Percentiles rank a stretch among this genome's conserved stretches.
Conservation (phyloP, 768 basidiomycete species). For the Boletus tylopilopsis region DNA sequence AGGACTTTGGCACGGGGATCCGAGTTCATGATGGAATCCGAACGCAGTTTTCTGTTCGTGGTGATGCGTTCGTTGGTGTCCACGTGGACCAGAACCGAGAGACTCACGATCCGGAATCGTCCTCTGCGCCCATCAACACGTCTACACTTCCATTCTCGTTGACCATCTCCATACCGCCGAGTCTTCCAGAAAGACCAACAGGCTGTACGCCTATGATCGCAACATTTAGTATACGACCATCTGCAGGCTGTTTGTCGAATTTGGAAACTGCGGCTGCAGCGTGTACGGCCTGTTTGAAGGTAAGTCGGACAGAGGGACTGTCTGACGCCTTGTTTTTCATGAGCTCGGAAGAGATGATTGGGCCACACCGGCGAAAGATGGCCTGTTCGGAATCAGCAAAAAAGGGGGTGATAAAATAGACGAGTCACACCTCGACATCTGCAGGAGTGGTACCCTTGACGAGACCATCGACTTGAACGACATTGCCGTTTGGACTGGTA, state of each 20-base stretch:
- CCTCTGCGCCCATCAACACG: slow-evolving; percentile 52
- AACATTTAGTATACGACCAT: slow-evolving; percentile 71
- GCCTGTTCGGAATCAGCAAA: slow-evolving; percentile 35
- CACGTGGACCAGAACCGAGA: too few species aligned
- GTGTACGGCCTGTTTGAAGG: slow-evolving; percentile 60
- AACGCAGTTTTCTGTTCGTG: slow-evolving; percentile 74
- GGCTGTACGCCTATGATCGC: slow-evolving; percentile 55
- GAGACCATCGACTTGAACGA: slow-evolving; percentile 72
- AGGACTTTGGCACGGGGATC: slow-evolving; percentile 67
- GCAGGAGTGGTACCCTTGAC: slow-evolving; percentile 75
- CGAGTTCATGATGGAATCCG: slow-evolving; percentile 61
- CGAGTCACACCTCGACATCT: slow-evolving; percentile 53
- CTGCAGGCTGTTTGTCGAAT: slow-evolving; percentile 79
- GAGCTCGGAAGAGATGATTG: slow-evolving; percentile 45
- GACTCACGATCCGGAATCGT: slow-evolving; percentile 51
- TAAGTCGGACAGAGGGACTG: slow-evolving; percentile 62
- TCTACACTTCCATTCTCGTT: slow-evolving; percentile 37
- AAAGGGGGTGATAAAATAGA: background rate
- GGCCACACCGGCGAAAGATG: slow-evolving; percentile 79
- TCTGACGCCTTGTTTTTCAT: slow-evolving; percentile 15
- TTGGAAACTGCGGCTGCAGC: slow-evolving; percentile 67
- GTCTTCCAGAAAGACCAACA: slow-evolving; percentile 52
- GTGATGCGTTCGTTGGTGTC: background rate
- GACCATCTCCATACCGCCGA: slow-evolving; percentile 52
- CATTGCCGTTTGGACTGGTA: slow-evolving; percentile 48